These are phyloP conservation scores for Excoecaria cochinchinensis DNA, from an alignment of 345 rosid species.

Conservation along the genomic window DNA sequence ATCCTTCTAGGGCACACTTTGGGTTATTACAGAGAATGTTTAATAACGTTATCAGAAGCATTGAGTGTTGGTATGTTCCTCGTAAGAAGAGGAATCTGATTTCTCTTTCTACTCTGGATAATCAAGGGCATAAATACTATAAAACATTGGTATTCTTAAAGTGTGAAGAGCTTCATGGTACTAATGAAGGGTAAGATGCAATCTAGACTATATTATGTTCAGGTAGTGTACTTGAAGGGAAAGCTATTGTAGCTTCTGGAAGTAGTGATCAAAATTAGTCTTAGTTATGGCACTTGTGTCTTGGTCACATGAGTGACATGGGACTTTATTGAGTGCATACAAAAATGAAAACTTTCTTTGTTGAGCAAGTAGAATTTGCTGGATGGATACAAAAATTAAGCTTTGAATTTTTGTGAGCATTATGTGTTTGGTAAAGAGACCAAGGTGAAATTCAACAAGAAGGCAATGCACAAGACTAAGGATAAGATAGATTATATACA, in stretches of 20 bases:
- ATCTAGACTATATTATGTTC: background rate
- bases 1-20: no score
- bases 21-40: no score
- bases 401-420: background rate
- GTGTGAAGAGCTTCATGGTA: background rate
- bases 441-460: background rate
- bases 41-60: no score
- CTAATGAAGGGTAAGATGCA: background rate
- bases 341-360: background rate
- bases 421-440: background rate
- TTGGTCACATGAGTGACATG: background rate
- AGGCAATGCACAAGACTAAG: no score
- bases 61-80: background rate
- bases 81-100: background rate
- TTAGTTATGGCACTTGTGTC: background rate
- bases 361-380: background rate
- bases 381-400: background rate
- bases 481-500: no score
- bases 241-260: background rate
- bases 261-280: background rate
- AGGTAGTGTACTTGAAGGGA: no score
- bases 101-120: background rate
- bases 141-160: background rate
- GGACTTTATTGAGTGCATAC: no score
- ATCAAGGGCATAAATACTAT: background rate